Conservation (phyloP, 1,139 yeast genomes). For the Suhomyces chickasaworum region DNA sequence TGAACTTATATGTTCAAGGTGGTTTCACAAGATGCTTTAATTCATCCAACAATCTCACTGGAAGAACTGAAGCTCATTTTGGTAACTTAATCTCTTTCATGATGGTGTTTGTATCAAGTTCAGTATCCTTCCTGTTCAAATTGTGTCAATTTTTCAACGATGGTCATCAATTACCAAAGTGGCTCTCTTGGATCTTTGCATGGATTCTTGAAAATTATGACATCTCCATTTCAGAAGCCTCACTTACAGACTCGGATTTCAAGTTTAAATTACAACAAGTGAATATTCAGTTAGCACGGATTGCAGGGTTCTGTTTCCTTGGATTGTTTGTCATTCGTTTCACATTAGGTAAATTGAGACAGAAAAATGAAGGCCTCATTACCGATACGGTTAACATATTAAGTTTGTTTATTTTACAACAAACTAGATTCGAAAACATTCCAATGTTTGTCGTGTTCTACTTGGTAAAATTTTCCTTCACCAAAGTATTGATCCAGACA, state of each 20-base stretch:
- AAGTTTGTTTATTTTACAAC: conserved; percentile 65
- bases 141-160: conserved; percentile 55
- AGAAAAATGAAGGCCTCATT: conserved; percentile 28
- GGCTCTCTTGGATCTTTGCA: conserved; percentile 32
- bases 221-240: conserved; percentile 8
- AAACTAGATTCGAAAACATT: conserved; percentile 66
- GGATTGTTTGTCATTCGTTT: conserved; percentile 29
- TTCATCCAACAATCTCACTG: conserved; percentile 6
- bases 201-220: conserved; percentile 35
- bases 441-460: conserved; percentile 65
- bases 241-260: conserved; percentile 19
- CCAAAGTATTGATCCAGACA: conserved; percentile 15
- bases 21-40: conserved; percentile 20
- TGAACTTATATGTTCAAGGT: conserved; percentile 34
- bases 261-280: conserved; percentile 30
- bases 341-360: conserved; percentile 28
- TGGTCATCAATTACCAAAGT: conserved; percentile 51
- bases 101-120: conserved; percentile 39
- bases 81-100: conserved; percentile 40
- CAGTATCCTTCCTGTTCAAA: conserved; percentile 57
- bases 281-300: conserved; percentile 31
- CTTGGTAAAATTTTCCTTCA: conserved; percentile 34
- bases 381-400: conserved; percentile 48
- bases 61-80: conserved; percentile 20
- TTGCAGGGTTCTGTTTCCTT: conserved; percentile 23